Conservation (phyloP, 169 alveolate species). For the Cryptosporidium sp. region DNA sequence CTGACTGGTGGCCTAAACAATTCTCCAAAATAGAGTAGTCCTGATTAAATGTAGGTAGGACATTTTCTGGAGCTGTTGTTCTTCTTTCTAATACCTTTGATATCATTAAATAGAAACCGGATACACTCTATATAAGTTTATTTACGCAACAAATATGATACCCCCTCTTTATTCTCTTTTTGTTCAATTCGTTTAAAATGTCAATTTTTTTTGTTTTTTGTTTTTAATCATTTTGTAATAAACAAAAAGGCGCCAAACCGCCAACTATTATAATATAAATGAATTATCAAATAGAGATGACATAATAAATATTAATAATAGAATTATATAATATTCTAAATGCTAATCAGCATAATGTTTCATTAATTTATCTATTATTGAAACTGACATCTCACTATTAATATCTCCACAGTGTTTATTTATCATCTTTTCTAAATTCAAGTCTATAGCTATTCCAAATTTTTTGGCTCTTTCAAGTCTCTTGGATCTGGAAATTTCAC, state of each 20-base stretch:
- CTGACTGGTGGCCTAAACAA: constrained; percentile 46
- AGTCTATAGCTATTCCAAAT: constrained; percentile 13
- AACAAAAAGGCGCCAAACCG: constrained; percentile 12
- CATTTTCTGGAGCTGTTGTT: constrained; percentile 60
- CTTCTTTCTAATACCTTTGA: constrained; percentile 5
- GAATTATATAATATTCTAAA: background rate
- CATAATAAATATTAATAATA: background rate
- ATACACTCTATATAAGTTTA: background rate
- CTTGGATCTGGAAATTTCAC: constrained; percentile 37
- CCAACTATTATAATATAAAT: background rate
- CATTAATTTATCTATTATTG: constrained; percentile 43
- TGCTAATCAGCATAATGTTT: background rate
- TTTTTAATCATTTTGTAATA: too few species aligned
- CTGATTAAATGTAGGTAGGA: constrained; percentile 19
- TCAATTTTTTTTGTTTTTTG: background rate
- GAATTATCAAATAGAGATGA: background rate
- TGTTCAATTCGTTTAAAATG: background rate
- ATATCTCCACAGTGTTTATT: background rate
- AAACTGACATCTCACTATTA: background rate
- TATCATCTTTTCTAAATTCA: background rate
- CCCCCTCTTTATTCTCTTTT: background rate
- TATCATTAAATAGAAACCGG: constrained; percentile 10
- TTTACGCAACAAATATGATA: background rate
- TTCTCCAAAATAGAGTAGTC: constrained; percentile 9
- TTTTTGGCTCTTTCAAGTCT: constrained; percentile 58